These are phyloP conservation scores for Bifiguratus adelaidae DNA, from an alignment of 192 early-diverging fungal species.

Conservation along the genomic window DNA sequence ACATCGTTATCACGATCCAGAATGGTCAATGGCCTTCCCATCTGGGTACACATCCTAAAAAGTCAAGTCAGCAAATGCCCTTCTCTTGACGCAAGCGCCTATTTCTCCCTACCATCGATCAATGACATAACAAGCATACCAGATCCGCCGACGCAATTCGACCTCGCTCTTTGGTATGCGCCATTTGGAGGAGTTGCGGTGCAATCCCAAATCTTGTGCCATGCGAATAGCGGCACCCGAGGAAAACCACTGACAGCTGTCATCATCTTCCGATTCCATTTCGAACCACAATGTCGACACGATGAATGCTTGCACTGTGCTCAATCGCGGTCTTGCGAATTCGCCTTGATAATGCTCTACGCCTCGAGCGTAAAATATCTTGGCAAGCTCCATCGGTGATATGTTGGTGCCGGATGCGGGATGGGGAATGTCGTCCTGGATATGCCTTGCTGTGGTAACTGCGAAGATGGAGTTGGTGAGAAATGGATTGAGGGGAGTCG, in stretches of 20 bases:
- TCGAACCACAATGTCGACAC: conserved; percentile 18
- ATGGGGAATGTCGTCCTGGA: conserved; percentile 9
- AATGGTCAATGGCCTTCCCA: conserved; percentile 42
- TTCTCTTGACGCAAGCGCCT: not conserved
- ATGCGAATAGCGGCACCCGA: conserved; percentile 38
- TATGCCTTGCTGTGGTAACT: conserved; percentile 31
- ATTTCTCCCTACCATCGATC: conserved; percentile 12
- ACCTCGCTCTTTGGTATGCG: conserved; percentile 31
- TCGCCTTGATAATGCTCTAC: conserved; percentile 2
- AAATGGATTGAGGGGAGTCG: conserved; percentile 19
- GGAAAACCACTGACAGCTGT: conserved; percentile 17
- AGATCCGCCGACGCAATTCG: conserved; percentile 26
- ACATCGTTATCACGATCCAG: conserved; percentile 23
- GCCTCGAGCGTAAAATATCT: too few species aligned
- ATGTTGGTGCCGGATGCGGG: too few species aligned
- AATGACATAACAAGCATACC: conserved; percentile 16
- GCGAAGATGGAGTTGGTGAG: conserved; percentile 51
- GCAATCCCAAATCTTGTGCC: conserved; percentile 47
- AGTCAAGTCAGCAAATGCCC: too few species aligned
- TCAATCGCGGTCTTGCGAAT: not conserved
- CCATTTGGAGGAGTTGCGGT: conserved; percentile 41
- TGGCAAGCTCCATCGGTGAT: conserved; percentile 10
- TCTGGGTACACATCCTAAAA: conserved; percentile 22
- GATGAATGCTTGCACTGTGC: conserved; percentile 12
- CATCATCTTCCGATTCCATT: conserved; percentile 13